phyloP scores from a whole-genome alignment of 345 rosid species.

The Cardamine occulta region DNA sequence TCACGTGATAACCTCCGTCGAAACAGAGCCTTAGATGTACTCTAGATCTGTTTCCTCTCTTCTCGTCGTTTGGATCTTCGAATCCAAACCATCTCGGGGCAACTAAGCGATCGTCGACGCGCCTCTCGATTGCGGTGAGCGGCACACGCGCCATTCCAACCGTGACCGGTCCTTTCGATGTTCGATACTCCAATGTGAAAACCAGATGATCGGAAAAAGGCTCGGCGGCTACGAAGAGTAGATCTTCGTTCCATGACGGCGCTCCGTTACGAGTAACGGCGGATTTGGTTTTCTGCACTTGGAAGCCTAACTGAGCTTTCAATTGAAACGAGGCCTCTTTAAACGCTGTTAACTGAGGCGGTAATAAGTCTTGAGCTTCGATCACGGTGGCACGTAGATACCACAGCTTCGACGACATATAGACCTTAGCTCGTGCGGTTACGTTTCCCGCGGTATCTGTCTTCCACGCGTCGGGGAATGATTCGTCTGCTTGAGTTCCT shows the following conservation, averaged over 20 bases:
- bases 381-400: constrained; percentile 73
- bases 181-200: constrained; percentile 66
- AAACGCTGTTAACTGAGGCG: constrained; percentile 48
- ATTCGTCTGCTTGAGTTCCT: constrained; percentile 94
- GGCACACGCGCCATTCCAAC: constrained; percentile 58
- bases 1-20: constrained; percentile 96
- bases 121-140: constrained; percentile 63
- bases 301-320: constrained; percentile 78
- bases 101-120: constrained; percentile 83
- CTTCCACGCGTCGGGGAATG: constrained; percentile 93
- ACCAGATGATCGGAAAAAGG: constrained; percentile 60
- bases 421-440: constrained; percentile 75
- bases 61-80: constrained; percentile 57
- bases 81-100: constrained; percentile 70
- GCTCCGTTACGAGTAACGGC: constrained; percentile 60
- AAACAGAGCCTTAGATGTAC: constrained; percentile 76
- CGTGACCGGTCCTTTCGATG: constrained; percentile 53
- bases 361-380: constrained; percentile 71
- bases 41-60: constrained; percentile 67
- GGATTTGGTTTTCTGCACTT: constrained; percentile 69
- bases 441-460: constrained; percentile 71
- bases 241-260: constrained; percentile 87
- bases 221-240: constrained; percentile 81
- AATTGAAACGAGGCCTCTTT: constrained; percentile 64
- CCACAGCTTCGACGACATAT: constrained; percentile 87